These are phyloP conservation scores for Penicillium aurantiogriseum DNA, from an alignment of 2,329 filamentous ascomycete genomes.

Conservation along the genomic window DNA sequence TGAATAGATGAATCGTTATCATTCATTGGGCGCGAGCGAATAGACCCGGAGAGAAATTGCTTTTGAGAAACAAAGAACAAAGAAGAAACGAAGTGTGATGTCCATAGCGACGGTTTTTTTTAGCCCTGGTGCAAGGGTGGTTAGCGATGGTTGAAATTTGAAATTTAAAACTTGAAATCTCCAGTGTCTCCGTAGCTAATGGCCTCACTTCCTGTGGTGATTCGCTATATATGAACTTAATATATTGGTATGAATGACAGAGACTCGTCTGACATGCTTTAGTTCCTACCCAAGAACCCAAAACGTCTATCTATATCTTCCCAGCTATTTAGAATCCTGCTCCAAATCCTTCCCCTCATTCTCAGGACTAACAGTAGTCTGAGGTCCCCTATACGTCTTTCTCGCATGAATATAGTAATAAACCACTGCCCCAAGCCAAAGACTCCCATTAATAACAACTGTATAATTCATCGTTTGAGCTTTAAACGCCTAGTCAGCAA, in stretches of 20 bases:
- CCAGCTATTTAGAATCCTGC: not conserved
- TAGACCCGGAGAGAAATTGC: not conserved
- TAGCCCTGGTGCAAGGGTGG: not conserved
- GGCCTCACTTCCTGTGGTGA: not conserved
- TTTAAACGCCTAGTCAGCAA: constrained; percentile 13
- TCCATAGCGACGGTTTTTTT: not conserved
- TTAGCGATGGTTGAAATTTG: not conserved
- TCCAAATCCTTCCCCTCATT: constrained; percentile 16
- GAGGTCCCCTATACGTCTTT: constrained; percentile 62
- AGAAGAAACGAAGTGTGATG: not conserved
- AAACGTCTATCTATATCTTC: not conserved
- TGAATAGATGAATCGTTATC: constrained; percentile 22
- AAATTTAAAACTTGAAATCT: not conserved
- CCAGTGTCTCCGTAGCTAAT: not conserved
- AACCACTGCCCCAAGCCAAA: constrained; percentile 56
- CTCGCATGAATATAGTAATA: constrained; percentile 58
- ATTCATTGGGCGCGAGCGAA: not conserved
- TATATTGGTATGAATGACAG: not conserved
- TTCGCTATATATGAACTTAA: not conserved
- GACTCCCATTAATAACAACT: constrained; percentile 57
- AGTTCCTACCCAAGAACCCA: not conserved
- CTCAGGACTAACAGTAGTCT: constrained; percentile 51
- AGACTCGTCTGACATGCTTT: not conserved
- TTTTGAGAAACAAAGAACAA: not conserved
- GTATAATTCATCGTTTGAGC: constrained; percentile 60